These are phyloP conservation scores for Delitschia confertaspora DNA, from an alignment of 495 filamentous ascomycete species.

Conservation along the genomic window DNA sequence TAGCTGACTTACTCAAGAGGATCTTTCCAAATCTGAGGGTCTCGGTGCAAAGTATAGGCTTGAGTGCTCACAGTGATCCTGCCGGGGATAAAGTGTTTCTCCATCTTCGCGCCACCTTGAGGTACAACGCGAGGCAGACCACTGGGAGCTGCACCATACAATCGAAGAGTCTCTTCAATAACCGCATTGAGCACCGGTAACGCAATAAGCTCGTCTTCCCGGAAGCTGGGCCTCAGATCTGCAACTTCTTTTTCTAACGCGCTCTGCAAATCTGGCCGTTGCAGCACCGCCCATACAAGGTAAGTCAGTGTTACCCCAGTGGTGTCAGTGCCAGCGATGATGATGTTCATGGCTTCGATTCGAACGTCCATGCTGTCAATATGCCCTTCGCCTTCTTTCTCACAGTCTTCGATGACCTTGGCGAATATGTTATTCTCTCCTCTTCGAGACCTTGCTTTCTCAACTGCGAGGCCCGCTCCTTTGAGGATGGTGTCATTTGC, in stretches of 20 bases:
- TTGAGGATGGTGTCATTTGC: constrained; percentile 12
- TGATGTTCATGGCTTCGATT: constrained; percentile 27
- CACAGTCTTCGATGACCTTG: constrained; percentile 17
- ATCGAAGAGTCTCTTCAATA: constrained; percentile 23
- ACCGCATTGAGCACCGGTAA: constrained; percentile 15
- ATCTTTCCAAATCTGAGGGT: constrained; percentile 31
- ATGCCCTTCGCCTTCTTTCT: constrained; percentile 9
- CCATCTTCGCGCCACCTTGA: constrained; percentile 26
- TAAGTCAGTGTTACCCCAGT: constrained; percentile 37
- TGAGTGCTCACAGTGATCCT: constrained; percentile 34
- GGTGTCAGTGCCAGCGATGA: constrained; percentile 38
- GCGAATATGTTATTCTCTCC: constrained; percentile 12
- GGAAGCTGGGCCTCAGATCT: constrained; percentile 14
- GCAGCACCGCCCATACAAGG: constrained; percentile 8
- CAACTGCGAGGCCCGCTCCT: constrained; percentile 7
- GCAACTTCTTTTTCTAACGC: constrained; percentile 7
- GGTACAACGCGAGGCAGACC: constrained; percentile 24
- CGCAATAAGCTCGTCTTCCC: constrained; percentile 18
- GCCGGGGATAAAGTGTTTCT: constrained; percentile 29
- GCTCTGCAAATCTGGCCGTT: constrained; percentile 8
- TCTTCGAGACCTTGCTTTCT: constrained; percentile 1
- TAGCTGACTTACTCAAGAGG: constrained; percentile 21
- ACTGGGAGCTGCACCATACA: constrained; percentile 15
- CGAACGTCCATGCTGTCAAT: constrained; percentile 11
- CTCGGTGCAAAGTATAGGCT: constrained; percentile 38